Evolutionary conservation across 164 flowering plant genomes (phyloP), one percentile per base, ranked within the genome.

Genomic region (Stephania yunnanensis): DNA sequence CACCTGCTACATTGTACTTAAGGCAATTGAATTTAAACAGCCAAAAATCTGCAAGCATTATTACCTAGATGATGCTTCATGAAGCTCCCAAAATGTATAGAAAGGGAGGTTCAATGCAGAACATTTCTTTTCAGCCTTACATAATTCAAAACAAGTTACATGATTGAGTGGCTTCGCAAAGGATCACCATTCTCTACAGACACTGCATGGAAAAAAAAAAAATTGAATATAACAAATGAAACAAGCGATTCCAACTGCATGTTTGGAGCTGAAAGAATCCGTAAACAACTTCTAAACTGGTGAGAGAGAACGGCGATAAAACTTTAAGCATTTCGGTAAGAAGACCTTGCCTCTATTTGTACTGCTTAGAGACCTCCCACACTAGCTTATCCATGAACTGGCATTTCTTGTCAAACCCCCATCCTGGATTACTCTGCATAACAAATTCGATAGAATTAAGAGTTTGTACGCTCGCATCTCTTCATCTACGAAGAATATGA

Each of bases 301-400:
- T 58, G 64, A 58, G n/a, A 6, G 64, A 19, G 20, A 5, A 17
- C 19, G 61, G 55, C 55, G 1, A 58, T 6, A 58, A 15, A 58
- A 58, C 20, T 58, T 19, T 58, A 19, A 58, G n/a, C 6, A 58
- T 17, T 58, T 58, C 20, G n/a, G 19, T 58, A 58, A 58, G 22
- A 58, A 3, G 20, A n/a, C 64, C 64, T 15, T 25, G 46, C 65
- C 30, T 9, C 73, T 76, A 88, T 73, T 87, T 88, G 88, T 86
- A 90, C 0, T 82, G 84, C 82, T 89, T 85, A 15, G 91, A 82
- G 71, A 85, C 88, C 79, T 91, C 91, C 83, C 80, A 50, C 20
- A 80, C 94, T n/a, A 95, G 88, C 88, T 88, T 92, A 81, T 91
- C 93, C 99, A 95, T 93, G 81, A 93, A 92, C 79, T 90, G 91